These are phyloP conservation scores for Hymenochaete sp. DNA, from an alignment of 1,284 basidiomycete species.

Conservation along the genomic window DNA sequence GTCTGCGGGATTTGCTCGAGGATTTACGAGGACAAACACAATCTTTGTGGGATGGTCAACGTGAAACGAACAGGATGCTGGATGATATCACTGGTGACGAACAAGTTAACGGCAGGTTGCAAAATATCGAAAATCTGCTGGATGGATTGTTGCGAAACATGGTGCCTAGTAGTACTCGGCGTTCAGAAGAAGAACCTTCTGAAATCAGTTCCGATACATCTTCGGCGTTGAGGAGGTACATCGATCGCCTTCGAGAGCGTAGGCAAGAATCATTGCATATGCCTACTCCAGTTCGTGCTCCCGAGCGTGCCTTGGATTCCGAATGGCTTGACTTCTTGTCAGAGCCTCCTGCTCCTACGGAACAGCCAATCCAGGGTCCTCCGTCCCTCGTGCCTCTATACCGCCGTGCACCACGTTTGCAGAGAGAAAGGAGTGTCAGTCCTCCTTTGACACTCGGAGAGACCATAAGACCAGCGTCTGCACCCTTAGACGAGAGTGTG, in stretches of 20 bases:
- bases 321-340: constrained; percentile 16
- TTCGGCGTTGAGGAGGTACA: constrained; percentile 13
- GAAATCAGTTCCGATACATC: constrained; percentile 17
- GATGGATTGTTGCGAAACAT: constrained; percentile 22
- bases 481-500: constrained; percentile 7
- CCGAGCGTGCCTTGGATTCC: constrained; percentile 8
- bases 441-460: constrained; percentile 11
- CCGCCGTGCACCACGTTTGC: constrained; percentile 4
- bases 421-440: constrained; percentile 9
- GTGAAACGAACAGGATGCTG: constrained; percentile 41
- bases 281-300: constrained; percentile 16
- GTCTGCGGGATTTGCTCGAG: constrained; percentile 32
- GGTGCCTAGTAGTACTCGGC: background rate
- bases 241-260: constrained; percentile 15
- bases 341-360: constrained; percentile 10
- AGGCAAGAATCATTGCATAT: constrained; percentile 13
- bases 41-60: constrained; percentile 50
- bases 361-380: constrained; percentile 17
- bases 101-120: constrained; percentile 32
- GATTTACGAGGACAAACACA: constrained; percentile 43
- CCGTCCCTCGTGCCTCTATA: constrained; percentile 15
- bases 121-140: constrained; percentile 38
- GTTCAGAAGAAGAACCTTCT: constrained; percentile 13
- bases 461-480: constrained; percentile 10
- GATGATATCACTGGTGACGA: constrained; percentile 35